A percentile compares a stretch with the other conserved stretches of the same genome.
Conservation (phyloP, 1,284 basidiomycete genomes). For the Irpex sp. region DNA sequence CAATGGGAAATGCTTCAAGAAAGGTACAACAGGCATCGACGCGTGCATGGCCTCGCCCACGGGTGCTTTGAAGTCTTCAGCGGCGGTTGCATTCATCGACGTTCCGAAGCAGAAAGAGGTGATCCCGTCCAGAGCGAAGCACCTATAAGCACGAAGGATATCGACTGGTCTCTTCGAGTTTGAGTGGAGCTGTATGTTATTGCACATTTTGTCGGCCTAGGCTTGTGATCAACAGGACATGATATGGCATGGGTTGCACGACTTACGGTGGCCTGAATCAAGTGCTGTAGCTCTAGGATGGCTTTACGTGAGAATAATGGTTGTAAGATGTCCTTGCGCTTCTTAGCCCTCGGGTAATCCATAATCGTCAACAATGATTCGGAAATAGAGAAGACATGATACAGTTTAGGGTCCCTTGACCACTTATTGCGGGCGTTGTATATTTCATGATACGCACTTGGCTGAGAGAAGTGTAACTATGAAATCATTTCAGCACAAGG, state of each 20-base stretch:
- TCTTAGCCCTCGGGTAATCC: constrained; percentile 24
- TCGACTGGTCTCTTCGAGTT: constrained; percentile 9
- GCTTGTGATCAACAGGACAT: background rate
- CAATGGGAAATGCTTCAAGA: constrained; percentile 27
- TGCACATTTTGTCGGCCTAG: constrained; percentile 8
- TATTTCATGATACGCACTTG: constrained; percentile 26
- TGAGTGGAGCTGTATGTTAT: constrained; percentile 1
- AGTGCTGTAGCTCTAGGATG: constrained; percentile 26
- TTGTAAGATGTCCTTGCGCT: constrained; percentile 24
- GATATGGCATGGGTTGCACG: background rate
- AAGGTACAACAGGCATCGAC: constrained; percentile 15
- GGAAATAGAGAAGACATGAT: constrained; percentile 22
- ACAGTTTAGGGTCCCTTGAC: constrained; percentile 26
- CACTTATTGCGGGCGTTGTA: constrained; percentile 25
- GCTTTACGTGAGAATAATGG: constrained; percentile 30
- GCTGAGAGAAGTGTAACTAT: constrained; percentile 31
- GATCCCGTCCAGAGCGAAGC: constrained; percentile 25
- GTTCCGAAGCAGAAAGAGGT: constrained; percentile 27
- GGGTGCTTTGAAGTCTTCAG: constrained; percentile 25
- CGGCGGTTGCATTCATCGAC: constrained; percentile 16
- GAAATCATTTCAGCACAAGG: background rate
- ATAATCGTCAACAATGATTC: constrained; percentile 23
- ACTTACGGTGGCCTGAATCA: constrained; percentile 19
- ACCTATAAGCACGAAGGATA: constrained; percentile 19
- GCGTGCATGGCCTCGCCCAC: constrained; percentile 22